Evolutionary conservation across 441 rosid genomes (phyloP).

Genomic region (Geranium incanum): DNA sequence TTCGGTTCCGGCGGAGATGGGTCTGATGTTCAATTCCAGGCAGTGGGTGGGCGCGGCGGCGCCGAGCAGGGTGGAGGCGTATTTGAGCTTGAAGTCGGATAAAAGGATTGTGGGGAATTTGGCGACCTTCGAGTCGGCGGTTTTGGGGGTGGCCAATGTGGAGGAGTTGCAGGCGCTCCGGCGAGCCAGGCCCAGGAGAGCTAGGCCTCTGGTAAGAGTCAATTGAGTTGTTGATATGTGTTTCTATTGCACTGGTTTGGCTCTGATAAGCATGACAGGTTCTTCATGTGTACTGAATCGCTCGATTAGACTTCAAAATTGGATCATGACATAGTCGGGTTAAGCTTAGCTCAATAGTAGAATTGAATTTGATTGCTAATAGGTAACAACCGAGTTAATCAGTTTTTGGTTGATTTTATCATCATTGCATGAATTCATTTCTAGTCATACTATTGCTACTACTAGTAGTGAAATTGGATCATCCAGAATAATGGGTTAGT

Average conservation of each 20-base stretch:
- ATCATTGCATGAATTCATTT: no score
- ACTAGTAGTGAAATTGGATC: no score
- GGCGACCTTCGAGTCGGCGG: constrained; percentile 77
- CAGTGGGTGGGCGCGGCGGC: constrained; percentile 66
- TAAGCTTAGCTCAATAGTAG: no score
- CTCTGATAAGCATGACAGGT: neutral
- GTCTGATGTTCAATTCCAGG: constrained; percentile 64
- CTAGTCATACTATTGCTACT: no score
- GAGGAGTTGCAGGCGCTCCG: constrained; percentile 54
- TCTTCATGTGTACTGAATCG: no score
- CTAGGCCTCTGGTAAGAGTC: constrained; percentile 54
- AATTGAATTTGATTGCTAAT: no score
- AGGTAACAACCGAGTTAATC: no score
- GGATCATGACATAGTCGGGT: no score
- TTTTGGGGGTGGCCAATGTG: constrained; percentile 65
- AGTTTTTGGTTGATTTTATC: no score
- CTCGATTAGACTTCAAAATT: no score
- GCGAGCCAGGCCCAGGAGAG: constrained; percentile 61
- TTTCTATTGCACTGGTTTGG: neutral
- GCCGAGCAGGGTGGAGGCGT: constrained; percentile 66
- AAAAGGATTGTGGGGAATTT: constrained; percentile 65
- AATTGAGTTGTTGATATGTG: neutral
- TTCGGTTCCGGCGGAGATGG: constrained; percentile 78
- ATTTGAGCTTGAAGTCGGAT: constrained; percentile 68
- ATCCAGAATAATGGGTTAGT: no score